Base-by-base conservation (phyloP, 805 yeast species). In the Schwanniomyces polymorphus region DNA sequence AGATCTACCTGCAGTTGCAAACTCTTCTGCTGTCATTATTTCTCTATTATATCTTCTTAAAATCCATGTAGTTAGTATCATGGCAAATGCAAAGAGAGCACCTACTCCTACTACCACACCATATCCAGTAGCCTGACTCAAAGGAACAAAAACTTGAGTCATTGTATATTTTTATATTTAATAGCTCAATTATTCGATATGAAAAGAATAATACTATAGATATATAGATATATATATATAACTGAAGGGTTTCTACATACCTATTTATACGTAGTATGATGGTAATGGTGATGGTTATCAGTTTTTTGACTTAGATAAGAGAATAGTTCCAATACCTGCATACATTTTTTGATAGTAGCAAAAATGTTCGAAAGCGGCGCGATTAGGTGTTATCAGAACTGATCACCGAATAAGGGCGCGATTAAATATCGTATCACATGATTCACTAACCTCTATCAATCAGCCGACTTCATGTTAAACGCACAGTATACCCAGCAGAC, bases 71-170 rank as follows among this genome's bases (percentile, higher is more conserved):
- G 87, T 84, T 38, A 78, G 60, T 58, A 90, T 81, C 97, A 91
- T 91, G 47, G 89, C 91, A 2, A 76, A 56, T 11, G 91, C 84
- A 61, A 89, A 89, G 17, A 83, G 83, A 37, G 84, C 78, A 38
- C 97, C 97, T n/a, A 91, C 76, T 17, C 97, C 97, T 16, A 88
- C 85, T 21, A 91, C 88, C 44, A 90, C 84, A 17, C 89, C 97
- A 58, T 90, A 90, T 7, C 97, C 97, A 1, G 87, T 90, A 33
- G 90, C 86, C 65, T 88, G 87, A 2, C 88, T 82, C 31, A 84
- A 72, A 5, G 78, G 70, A 42, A 57, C 49, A 50, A 44, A 41
- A 27, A 29, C 16, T 9, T 29, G 16, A 29, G 34, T 5, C 34
- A 42, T 31, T 14, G 12, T 44, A 45, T 42, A 3, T 21, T 34